Percentiles rank a stretch among this genome's conserved stretches.
phyloP scores from a whole-genome alignment of 2,329 filamentous ascomycete genomes.

The Domatiomyces globalis region DNA sequence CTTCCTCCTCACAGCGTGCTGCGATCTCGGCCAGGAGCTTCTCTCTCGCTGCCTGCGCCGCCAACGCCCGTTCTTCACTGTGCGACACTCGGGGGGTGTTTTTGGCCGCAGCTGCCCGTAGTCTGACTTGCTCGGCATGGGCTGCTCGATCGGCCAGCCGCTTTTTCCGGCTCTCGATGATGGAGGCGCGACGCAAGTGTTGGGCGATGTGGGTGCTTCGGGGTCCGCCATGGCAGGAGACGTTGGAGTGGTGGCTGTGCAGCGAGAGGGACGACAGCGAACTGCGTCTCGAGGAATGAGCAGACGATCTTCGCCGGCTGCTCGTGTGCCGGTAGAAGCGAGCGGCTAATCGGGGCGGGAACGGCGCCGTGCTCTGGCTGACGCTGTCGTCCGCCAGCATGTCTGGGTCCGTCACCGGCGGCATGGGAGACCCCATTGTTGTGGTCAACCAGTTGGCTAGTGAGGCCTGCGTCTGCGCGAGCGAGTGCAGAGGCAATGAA shows the following conservation, averaged over 20 bases:
- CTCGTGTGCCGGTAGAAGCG: slow-evolving; percentile 44
- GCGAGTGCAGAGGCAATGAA: not conserved
- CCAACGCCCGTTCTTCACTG: slow-evolving; percentile 48
- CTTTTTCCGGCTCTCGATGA: slow-evolving; percentile 50
- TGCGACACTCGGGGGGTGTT: slow-evolving; percentile 42
- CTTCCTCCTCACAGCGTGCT: slow-evolving; percentile 52
- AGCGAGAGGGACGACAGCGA: slow-evolving; percentile 44
- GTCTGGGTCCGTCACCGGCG: slow-evolving; percentile 25
- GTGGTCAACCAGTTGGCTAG: not conserved
- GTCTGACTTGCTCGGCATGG: slow-evolving; percentile 51
- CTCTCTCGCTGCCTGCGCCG: slow-evolving; percentile 49
- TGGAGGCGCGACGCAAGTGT: slow-evolving; percentile 50
- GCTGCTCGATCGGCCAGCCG: slow-evolving; percentile 49
- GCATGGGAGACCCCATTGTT: not conserved
- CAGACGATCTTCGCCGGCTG: slow-evolving; percentile 45
- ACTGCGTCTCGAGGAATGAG: slow-evolving; percentile 49
- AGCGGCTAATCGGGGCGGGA: slow-evolving; percentile 46
- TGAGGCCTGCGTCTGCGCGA: no score
- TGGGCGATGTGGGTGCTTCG: slow-evolving; percentile 49
- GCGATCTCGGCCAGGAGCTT: slow-evolving; percentile 50
- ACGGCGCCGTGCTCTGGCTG: slow-evolving; percentile 31
- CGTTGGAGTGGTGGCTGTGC: slow-evolving; percentile 46
- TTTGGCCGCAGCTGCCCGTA: slow-evolving; percentile 49
- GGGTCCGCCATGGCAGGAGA: slow-evolving; percentile 33
- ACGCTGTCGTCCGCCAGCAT: slow-evolving; percentile 22